These are phyloP conservation scores for Incumbomyces lentus DNA, from an alignment of 2,329 filamentous ascomycete genomes.

Conservation along the genomic window DNA sequence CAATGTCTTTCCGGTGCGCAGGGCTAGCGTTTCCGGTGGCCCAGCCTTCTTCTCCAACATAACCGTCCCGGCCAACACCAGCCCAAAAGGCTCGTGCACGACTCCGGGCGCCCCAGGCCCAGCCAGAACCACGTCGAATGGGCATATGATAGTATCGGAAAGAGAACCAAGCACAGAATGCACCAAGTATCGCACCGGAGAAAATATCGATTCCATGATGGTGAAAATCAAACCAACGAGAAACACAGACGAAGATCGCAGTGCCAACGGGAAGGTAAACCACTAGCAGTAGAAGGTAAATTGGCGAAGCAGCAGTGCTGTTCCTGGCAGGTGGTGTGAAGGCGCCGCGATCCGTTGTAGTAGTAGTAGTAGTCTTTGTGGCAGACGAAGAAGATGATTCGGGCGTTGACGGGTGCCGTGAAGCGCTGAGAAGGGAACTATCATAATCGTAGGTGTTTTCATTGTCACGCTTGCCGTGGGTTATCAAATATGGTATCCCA, in stretches of 20 bases:
- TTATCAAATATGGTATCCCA: slow-evolving; percentile 29
- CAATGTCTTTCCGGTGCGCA: neutral
- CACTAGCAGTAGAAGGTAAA: slow-evolving; percentile 60
- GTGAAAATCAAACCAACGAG: slow-evolving; percentile 77
- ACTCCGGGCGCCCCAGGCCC: slow-evolving; percentile 77
- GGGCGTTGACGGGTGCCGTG: slow-evolving; percentile 12
- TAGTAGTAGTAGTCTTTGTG: neutral
- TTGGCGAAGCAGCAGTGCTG: slow-evolving; percentile 70
- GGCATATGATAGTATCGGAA: slow-evolving; percentile 84
- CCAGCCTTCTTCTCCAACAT: slow-evolving; percentile 41
- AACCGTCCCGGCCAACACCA: slow-evolving; percentile 40
- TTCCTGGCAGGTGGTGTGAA: slow-evolving; percentile 44
- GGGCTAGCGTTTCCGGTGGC: neutral
- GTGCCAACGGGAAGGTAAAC: slow-evolving; percentile 60
- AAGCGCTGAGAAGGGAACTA: slow-evolving; percentile 7
- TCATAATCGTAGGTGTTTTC: slow-evolving; percentile 3
- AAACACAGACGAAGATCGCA: slow-evolving; percentile 72
- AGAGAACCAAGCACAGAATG: slow-evolving; percentile 57
- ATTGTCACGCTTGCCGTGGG: neutral
- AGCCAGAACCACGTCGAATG: slow-evolving; percentile 66
- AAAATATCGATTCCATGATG: slow-evolving; percentile 91
- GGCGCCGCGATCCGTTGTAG: neutral
- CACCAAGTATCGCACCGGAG: slow-evolving; percentile 71
- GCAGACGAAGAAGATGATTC: neutral
- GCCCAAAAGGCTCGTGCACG: slow-evolving; percentile 67